Base-by-base conservation (phyloP, 148 eudicot genomes). In the Limonium bicolor region DNA sequence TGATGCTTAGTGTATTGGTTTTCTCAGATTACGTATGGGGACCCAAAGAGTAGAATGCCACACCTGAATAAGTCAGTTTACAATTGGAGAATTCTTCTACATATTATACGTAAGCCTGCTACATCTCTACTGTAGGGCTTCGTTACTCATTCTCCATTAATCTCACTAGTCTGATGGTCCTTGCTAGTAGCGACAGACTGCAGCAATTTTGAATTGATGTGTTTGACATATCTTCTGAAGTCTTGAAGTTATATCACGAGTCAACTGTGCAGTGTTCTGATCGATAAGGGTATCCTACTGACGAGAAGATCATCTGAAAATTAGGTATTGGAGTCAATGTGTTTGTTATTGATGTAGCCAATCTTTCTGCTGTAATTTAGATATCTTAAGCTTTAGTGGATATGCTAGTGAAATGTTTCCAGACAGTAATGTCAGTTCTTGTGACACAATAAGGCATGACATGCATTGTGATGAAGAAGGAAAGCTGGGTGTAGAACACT, bases 21-120 rank as follows among this genome's bases (percentile, higher is more conserved):
- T 59, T 52, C 32, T 36, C 83, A 87, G 96, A 74, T 83, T 52
- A 83, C 96, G 4, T 83, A 82, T 59, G 94, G 94, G 47, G 94
- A 83, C 68, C 96, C 94, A 48, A 62, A 35, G 14, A 78, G 62
- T 41, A 78, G 96, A 62, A 74, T 74, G 62, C 80, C 92, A 42
- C 72, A 76, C 62, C 55, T 83, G 48, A 60, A 46, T 39, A 55
- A 61, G 55, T 46, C 78, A 1, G 83, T 72, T 29, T 83, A 69
- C 69, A 69, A 58, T 43, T 88, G 94, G 94, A 74, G 60, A 41
- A 72, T 72, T 17, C 76, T 67, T 50, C 39, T 83, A 41, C 80
- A 77, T 57, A 63, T 74, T 25, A 71, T 88, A 61, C 78, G 94
- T 79, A 60, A 79, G 96, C 55, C 46, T 4, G 16, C 21, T 22